A percentile compares a stretch with the other conserved stretches of the same genome.
These are phyloP conservation scores for Pseudocercospora vitis DNA, from an alignment of 2,329 filamentous ascomycete genomes.

Conservation along the genomic window DNA sequence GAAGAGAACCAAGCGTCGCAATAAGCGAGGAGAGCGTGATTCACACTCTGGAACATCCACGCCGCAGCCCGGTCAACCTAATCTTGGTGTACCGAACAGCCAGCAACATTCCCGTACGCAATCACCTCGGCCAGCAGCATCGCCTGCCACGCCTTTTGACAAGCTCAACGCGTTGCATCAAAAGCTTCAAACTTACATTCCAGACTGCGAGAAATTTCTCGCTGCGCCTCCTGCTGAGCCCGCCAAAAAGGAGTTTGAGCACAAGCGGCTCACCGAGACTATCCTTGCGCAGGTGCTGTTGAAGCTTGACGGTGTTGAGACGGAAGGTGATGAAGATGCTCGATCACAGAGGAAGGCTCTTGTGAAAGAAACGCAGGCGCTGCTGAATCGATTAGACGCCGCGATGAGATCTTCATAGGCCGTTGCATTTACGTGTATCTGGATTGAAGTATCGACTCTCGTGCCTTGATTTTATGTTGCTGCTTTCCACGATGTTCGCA, in stretches of 20 bases:
- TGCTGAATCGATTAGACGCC: constrained; percentile 65
- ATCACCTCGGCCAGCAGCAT: constrained; percentile 42
- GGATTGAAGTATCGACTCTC: not conserved
- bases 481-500: constrained; percentile 3
- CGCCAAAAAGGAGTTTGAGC: constrained; percentile 70
- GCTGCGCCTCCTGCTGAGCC: constrained; percentile 62
- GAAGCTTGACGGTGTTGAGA: constrained; percentile 75
- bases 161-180: constrained; percentile 66
- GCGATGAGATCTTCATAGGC: constrained; percentile 25
- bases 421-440: constrained; percentile 4
- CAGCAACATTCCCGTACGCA: constrained; percentile 40
- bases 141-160: constrained; percentile 52
- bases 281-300: constrained; percentile 73
- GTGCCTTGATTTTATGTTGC: constrained; percentile 3
- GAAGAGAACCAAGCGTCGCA: constrained; percentile 46
- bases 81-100: constrained; percentile 38
- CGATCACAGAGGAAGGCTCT: constrained; percentile 67
- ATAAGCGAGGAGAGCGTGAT: constrained; percentile 42
- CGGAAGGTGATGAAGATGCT: constrained; percentile 66
- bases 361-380: constrained; percentile 68
- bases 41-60: constrained; percentile 35
- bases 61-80: constrained; percentile 37
- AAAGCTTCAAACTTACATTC: constrained; percentile 66
- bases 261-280: constrained; percentile 73
- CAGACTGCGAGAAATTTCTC: constrained; percentile 63